phyloP scores from a whole-genome alignment of 768 basidiomycete species.

The Wakefieldia striispora region DNA sequence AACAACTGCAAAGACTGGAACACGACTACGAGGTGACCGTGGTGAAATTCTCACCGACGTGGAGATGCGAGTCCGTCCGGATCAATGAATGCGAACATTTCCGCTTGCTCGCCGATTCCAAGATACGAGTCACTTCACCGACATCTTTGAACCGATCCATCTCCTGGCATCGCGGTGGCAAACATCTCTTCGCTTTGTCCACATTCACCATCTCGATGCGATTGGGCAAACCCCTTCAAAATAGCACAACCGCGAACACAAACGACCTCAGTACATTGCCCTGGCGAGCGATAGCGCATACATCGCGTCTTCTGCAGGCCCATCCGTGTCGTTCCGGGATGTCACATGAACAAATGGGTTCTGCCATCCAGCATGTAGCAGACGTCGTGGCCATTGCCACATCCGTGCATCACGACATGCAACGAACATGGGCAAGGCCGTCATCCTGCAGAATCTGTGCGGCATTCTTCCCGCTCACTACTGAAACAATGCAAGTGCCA shows the following conservation, averaged over 20 bases:
- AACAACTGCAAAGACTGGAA: neutral
- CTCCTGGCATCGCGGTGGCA: neutral
- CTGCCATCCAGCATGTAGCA: too few species aligned
- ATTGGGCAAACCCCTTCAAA: neutral
- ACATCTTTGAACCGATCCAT: neutral
- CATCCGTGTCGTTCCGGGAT: slow-evolving; percentile 10
- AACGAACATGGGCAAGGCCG: too few species aligned
- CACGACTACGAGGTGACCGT: neutral
- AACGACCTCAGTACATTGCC: neutral
- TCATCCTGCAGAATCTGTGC: too few species aligned
- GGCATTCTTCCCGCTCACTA: too few species aligned
- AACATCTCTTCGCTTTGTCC: neutral
- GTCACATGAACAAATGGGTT: neutral
- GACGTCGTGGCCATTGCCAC: too few species aligned
- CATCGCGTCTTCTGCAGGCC: neutral
- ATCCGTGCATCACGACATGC: too few species aligned
- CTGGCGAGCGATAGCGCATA: neutral
- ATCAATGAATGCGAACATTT: neutral
- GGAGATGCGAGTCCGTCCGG: neutral
- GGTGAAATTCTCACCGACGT: neutral
- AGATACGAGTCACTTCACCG: neutral
- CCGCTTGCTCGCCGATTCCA: neutral
- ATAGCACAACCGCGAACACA: neutral
- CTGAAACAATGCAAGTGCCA: too few species aligned
- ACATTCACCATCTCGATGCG: neutral